phyloP scores from a whole-genome alignment of 1,284 basidiomycete species.

The Moniliophthora roreri region DNA sequence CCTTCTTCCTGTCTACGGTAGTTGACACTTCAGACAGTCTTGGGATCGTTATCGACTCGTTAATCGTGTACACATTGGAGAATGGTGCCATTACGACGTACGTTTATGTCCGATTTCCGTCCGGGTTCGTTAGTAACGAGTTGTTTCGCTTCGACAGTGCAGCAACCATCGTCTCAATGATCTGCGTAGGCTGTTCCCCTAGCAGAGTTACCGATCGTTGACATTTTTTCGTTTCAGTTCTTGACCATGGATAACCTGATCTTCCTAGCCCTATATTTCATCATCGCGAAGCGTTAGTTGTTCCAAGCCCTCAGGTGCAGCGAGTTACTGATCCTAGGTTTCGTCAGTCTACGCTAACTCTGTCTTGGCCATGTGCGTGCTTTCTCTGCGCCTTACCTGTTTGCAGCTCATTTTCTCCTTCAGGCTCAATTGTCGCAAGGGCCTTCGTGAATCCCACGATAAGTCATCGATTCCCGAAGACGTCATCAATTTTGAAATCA shows the following conservation, averaged over 20 bases:
- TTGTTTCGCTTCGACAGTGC: not conserved
- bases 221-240: not conserved
- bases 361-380: constrained; percentile 8
- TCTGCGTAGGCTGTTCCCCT: not conserved
- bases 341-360: constrained; percentile 9
- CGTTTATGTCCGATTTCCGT: too few relatives aligned
- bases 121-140: too few relatives aligned
- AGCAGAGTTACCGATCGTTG: not conserved
- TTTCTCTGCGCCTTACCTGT: not conserved
- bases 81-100: constrained; percentile 12
- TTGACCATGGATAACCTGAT: constrained; percentile 9
- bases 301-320: not conserved
- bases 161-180: constrained; percentile 6
- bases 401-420: too few relatives aligned
- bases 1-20: not conserved
- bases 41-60: constrained; percentile 1
- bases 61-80: constrained; percentile 6
- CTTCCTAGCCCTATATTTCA: constrained; percentile 9
- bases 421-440: not conserved
- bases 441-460: not conserved
- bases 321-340: too few relatives aligned
- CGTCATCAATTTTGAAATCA: not conserved
- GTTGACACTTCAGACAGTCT: not conserved
- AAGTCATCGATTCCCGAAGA: not conserved
- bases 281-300: constrained; percentile 12